Percentiles rank a stretch among this genome's conserved stretches.
Evolutionary conservation across 2,329 filamentous ascomycete genomes (phyloP).

Genomic region (Phyllosticta citribraziliensis): DNA sequence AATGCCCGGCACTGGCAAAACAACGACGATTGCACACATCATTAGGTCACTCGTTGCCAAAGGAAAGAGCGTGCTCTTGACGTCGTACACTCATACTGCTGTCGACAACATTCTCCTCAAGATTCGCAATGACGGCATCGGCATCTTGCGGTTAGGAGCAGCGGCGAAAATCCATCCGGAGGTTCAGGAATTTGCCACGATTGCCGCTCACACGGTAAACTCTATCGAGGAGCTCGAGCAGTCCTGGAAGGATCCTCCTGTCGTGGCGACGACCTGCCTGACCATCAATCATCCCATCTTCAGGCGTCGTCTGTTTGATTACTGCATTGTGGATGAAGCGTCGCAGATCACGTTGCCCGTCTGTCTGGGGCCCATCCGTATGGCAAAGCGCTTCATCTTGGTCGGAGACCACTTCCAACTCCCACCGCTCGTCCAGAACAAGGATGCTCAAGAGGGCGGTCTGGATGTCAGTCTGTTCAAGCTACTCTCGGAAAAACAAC

Average conservation of each 20-base stretch:
- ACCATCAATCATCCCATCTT: slow-evolving; percentile 86
- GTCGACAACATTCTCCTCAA: slow-evolving; percentile 98
- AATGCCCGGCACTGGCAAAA: slow-evolving; percentile 98
- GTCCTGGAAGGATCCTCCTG: slow-evolving; percentile 74
- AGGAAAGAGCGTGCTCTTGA: slow-evolving; percentile 84
- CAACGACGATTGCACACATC: slow-evolving; percentile 95
- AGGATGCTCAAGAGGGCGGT: slow-evolving; percentile 73
- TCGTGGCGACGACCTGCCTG: slow-evolving; percentile 92
- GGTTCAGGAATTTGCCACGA: slow-evolving; percentile 72
- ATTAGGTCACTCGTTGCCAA: slow-evolving; percentile 82
- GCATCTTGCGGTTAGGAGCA: slow-evolving; percentile 76
- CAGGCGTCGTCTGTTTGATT: slow-evolving; percentile 82
- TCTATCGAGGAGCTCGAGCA: slow-evolving; percentile 75
- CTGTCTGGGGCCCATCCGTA: slow-evolving; percentile 84
- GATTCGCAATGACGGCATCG: slow-evolving; percentile 66
- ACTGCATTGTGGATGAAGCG: slow-evolving; percentile 96
- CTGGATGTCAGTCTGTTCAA: slow-evolving; percentile 93
- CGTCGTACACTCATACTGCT: slow-evolving; percentile 93
- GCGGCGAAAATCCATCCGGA: slow-evolving; percentile 79
- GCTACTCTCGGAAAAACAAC: slow-evolving; percentile 78
- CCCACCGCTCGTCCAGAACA: slow-evolving; percentile 87
- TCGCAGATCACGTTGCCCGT: slow-evolving; percentile 95
- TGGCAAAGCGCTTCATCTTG: slow-evolving; percentile 86
- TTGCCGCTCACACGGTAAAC: slow-evolving; percentile 63
- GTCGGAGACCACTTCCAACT: slow-evolving; percentile 96